Conservation (phyloP, 805 yeast species). For the Clavispora vitiphila region DNA sequence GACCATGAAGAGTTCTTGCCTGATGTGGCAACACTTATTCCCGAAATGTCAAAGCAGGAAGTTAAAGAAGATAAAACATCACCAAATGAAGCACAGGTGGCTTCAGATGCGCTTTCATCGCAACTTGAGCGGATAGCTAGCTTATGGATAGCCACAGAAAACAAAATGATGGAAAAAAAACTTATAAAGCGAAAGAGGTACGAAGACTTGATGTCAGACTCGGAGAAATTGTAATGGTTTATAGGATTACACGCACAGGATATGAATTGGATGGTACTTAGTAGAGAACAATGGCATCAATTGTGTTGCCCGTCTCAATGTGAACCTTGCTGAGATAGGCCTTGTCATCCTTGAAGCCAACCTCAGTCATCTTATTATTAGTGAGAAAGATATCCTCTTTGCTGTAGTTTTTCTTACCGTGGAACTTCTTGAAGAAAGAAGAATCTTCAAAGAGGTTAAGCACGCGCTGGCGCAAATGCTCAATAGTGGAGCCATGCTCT, state of each 20-base stretch:
- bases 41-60: slow-evolving; percentile 1
- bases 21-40: slow-evolving; percentile 6
- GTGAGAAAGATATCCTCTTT: slow-evolving; percentile 23
- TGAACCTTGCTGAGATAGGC: slow-evolving; percentile 32
- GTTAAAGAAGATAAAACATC: neutral
- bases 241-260: neutral
- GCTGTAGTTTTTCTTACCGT: slow-evolving; percentile 1
- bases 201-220: slow-evolving; percentile 10
- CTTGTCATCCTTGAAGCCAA: slow-evolving; percentile 16
- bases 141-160: slow-evolving; percentile 63
- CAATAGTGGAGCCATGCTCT: slow-evolving; percentile 66
- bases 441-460: slow-evolving; percentile 49
- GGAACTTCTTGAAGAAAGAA: slow-evolving; percentile 18
- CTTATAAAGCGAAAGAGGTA: slow-evolving; percentile 22
- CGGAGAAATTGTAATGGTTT: neutral
- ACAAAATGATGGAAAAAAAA: slow-evolving; percentile 36
- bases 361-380: slow-evolving; percentile 25
- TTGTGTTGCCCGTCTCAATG: slow-evolving; percentile 40
- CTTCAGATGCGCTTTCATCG: slow-evolving; percentile 28
- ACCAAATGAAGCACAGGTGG: slow-evolving; percentile 3
- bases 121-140: slow-evolving; percentile 51
- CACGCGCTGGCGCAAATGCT: slow-evolving; percentile 53
- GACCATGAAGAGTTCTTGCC: slow-evolving; percentile 4
- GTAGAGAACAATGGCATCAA: slow-evolving; percentile 20
- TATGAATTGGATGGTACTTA: neutral